These are phyloP conservation scores for Zygoascus biomembranicola DNA, from an alignment of 805 yeast genomes.

Conservation along the genomic window DNA sequence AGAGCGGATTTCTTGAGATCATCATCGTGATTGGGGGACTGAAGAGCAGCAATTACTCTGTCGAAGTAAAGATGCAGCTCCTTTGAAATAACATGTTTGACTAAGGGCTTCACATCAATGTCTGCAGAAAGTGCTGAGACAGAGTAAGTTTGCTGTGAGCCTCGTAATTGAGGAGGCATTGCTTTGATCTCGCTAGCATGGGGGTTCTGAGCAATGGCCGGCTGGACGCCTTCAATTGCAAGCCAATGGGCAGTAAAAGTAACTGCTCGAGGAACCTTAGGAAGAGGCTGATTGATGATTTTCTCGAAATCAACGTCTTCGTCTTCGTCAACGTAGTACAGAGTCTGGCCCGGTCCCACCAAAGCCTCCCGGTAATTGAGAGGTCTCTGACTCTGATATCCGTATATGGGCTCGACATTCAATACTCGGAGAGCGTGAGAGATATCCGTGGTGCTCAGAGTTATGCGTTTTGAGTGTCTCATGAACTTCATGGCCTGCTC, in stretches of 20 bases:
- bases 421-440: conserved; percentile 73
- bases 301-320: conserved; percentile 91
- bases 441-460: conserved; percentile 73
- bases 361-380: conserved; percentile 78
- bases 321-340: conserved; percentile 84
- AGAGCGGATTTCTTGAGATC: conserved; percentile 74
- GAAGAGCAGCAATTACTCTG: conserved; percentile 72
- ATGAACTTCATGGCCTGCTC: conserved; percentile 95
- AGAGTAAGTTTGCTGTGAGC: conserved; percentile 65
- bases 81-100: conserved; percentile 89
- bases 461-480: conserved; percentile 84
- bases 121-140: conserved; percentile 41
- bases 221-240: conserved; percentile 98
- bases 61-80: conserved; percentile 92
- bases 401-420: conserved; percentile 91
- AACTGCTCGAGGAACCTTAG: conserved; percentile 87
- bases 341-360: conserved; percentile 85
- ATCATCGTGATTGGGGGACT: conserved; percentile 32
- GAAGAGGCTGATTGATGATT: conserved; percentile 85
- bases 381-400: conserved; percentile 67
- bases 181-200: conserved; percentile 62
- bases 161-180: conserved; percentile 70
- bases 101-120: conserved; percentile 74
- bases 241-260: conserved; percentile 91
- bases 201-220: conserved; percentile 96